These are phyloP conservation scores for Raddia guianensis DNA, from an alignment of 176 grass and related monocot genomes.

Conservation along the genomic window DNA sequence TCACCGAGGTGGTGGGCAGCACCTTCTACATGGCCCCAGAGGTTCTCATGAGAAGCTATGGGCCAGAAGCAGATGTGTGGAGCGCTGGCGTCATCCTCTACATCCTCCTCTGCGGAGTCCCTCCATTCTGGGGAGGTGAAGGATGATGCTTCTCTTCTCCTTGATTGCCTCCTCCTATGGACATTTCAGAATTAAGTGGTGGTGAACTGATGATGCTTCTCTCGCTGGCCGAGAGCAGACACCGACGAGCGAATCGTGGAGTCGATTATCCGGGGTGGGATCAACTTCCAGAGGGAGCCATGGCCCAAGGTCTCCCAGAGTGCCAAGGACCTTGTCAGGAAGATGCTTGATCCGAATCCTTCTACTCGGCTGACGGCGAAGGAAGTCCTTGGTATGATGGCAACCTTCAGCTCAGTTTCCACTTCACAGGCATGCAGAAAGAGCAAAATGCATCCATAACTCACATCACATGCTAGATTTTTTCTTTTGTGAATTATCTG, in stretches of 20 bases:
- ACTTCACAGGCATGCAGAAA: neutral
- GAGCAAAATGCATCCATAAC: constrained; percentile 21
- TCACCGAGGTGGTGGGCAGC: constrained; percentile 84
- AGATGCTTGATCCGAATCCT: constrained; percentile 83
- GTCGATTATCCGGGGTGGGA: constrained; percentile 62
- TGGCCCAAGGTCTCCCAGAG: constrained; percentile 84
- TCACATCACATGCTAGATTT: neutral
- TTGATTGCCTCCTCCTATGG: neutral
- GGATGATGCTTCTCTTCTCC: neutral
- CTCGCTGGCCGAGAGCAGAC: constrained; percentile 38
- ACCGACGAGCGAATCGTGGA: constrained; percentile 74
- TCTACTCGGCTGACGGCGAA: constrained; percentile 55
- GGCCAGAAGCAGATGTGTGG: constrained; percentile 85
- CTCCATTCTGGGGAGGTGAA: constrained; percentile 88
- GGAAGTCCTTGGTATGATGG: constrained; percentile 63
- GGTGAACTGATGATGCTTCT: neutral
- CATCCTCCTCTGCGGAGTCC: constrained; percentile 79
- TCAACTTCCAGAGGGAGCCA: constrained; percentile 76
- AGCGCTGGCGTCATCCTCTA: constrained; percentile 85
- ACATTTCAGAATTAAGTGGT: neutral
- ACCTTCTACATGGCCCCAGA: constrained; percentile 88
- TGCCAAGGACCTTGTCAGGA: constrained; percentile 80
- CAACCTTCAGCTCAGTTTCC: constrained; percentile 16
- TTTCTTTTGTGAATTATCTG: neutral
- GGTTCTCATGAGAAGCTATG: constrained; percentile 72